phyloP scores from a whole-genome alignment of 75 land plant genomes.

The Picea glauca region DNA sequence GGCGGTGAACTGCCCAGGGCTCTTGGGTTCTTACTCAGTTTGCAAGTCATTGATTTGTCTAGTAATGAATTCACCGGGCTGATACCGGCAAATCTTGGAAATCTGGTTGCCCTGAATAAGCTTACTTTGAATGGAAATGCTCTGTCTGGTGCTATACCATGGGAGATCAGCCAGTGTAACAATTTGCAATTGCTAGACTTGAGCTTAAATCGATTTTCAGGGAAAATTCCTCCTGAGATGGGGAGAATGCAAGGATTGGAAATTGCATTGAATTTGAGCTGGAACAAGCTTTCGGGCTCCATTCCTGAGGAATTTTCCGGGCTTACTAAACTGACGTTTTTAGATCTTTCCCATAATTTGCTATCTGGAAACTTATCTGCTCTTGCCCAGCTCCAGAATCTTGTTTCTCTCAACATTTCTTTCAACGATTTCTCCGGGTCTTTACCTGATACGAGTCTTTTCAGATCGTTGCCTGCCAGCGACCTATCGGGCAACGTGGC shows the following conservation, averaged over 20 bases:
- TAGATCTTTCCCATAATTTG: constrained; percentile 76
- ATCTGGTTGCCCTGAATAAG: constrained; percentile 40
- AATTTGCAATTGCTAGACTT: constrained; percentile 69
- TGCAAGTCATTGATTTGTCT: constrained; percentile 58
- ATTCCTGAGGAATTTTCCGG: constrained; percentile 54
- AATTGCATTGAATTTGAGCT: constrained; percentile 74
- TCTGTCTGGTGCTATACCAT: constrained; percentile 62
- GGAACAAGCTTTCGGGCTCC: constrained; percentile 55
- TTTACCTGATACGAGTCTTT: constrained; percentile 70
- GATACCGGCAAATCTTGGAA: constrained; percentile 15
- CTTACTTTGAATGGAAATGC: constrained; percentile 50
- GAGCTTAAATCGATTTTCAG: constrained; percentile 55
- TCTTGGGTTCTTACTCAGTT: constrained; percentile 26
- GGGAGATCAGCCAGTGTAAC: constrained; percentile 40
- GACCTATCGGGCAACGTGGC: constrained; percentile 61
- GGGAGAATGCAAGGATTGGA: constrained; percentile 63
- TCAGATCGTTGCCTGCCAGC: constrained; percentile 55
- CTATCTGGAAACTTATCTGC: constrained; percentile 57
- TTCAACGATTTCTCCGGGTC: constrained; percentile 73
- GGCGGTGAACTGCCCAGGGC: constrained; percentile 38
- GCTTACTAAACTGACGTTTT: constrained; percentile 42
- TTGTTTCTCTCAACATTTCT: constrained; percentile 69
- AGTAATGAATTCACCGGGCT: constrained; percentile 48
- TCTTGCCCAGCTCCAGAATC: constrained; percentile 70
- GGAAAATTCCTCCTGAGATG: constrained; percentile 53